Percentiles rank a stretch among this genome's conserved stretches.
These are phyloP conservation scores for Hypoxylon sp. DNA, from an alignment of 2,329 filamentous ascomycete species.

Conservation along the genomic window DNA sequence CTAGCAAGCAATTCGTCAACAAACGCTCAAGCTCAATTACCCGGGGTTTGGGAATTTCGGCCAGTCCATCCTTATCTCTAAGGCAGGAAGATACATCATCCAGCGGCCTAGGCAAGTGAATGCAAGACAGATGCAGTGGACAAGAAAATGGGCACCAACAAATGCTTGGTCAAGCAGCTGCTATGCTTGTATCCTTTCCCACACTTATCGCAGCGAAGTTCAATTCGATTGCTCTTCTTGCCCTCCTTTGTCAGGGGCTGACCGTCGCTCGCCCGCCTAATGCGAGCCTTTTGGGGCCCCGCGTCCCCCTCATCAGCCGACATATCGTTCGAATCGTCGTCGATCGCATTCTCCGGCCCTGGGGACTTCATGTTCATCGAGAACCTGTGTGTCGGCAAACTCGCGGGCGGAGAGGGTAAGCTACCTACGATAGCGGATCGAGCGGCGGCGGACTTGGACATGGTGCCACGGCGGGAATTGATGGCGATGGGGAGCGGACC, in stretches of 20 bases:
- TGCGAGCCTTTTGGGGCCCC: conserved; percentile 65
- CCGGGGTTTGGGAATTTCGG: conserved; percentile 49
- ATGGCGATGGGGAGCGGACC: conserved; percentile 71
- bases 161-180: conserved; percentile 99
- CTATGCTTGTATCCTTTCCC: conserved; percentile 99
- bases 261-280: conserved; percentile 84
- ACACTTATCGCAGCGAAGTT: conserved; percentile 97
- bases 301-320: conserved; percentile 69
- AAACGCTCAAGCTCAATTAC: conserved; percentile 53
- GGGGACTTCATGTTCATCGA: conserved; percentile 65
- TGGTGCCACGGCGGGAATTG: conserved; percentile 74
- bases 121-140: conserved; percentile 58
- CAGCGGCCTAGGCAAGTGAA: conserved; percentile 49
- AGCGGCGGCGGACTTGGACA: conserved; percentile 74
- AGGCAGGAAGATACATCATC: conserved; percentile 47
- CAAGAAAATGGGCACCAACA: conserved; percentile 86
- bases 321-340: conserved; percentile 75
- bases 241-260: conserved; percentile 86
- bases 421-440: conserved; percentile 68
- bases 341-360: conserved; percentile 74
- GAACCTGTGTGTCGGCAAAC: conserved; percentile 73
- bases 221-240: conserved; percentile 82
- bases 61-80: conserved; percentile 53
- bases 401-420: conserved; percentile 76
- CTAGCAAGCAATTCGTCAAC: conserved; percentile 69